Evolutionary conservation across 2,329 filamentous ascomycete genomes (phyloP), one percentile per base, ranked within the genome.

Genomic region (Alternaria arborescens): DNA sequence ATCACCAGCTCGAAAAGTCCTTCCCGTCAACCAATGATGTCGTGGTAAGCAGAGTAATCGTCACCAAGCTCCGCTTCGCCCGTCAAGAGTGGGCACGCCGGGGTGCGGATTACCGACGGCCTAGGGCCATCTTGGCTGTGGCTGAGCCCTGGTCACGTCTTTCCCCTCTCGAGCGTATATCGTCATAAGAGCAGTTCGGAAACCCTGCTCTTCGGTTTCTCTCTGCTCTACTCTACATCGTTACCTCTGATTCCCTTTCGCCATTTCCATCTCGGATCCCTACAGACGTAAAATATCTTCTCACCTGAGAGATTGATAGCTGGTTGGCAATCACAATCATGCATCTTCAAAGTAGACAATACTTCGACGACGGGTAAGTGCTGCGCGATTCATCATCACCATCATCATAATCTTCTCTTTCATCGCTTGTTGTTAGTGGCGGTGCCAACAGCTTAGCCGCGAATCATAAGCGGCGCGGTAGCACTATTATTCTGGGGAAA

Each of bases 301-400:
- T 28, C 53, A n/a, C 22, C 24, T 51, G 24, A 41, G 1, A 41
- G 8, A 18, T 26, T 11, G 18, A 40, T 14, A 40, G n/a, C 28
- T 44, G 12, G 24, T 6, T 8, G 7, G 0, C 6, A 38, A 52
- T n/a, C 14, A 66, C 52, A 5, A 66, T 30, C 28, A 30, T 68
- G 64, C 41, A 63, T 60, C 57, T 73, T n/a, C 58, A 65, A 34
- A 54, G 67, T 53, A 68, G 72, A 63, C 66, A 71, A 24, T 22
- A 60, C 34, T 66, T 63, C 26, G 61, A 61, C 41, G 62, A 67
- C 42, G 34, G 32, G 69, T 75, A 70, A 43, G 71, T 73, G 50
- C 22, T 48, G 42, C 57, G 24, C 54, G 26, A 30, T 40, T 38
- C 14, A 22, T 47, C 26, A 8, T 6, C 32, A 34, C n/a, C 32